Base-by-base conservation (phyloP, 208 protist genomes). In the Zelonia costaricensis region DNA sequence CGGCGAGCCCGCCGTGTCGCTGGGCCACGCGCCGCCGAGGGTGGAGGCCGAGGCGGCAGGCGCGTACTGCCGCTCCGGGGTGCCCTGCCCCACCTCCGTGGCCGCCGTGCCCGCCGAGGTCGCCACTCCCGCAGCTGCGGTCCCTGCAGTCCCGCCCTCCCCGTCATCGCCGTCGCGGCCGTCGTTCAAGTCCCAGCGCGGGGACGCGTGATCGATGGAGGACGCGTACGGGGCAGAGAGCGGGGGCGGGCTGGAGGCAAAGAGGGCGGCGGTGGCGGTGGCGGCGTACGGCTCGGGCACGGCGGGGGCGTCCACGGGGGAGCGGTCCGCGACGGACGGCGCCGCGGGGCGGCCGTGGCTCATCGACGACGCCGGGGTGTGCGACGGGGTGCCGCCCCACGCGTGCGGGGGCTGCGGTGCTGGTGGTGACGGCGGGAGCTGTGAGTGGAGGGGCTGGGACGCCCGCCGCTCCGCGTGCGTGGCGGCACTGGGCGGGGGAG, bases 31-130 rank as follows among this genome's bases (percentile, higher is more conserved):
- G 1, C 45, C 53, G n/a, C 51, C 53, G 3, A 58, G 51, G 10
- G 62, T 66, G 16, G 62, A 76, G 7, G 48, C 42, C 18, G 70
- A 67, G 18, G 39, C 22, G 1, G 54, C 61, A 0, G 57, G 56
- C 38, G 53, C 56, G 51, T 44, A 59, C 45, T 52, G 20, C 6
- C 62, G 62, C 44, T 76, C 70, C 15, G 70, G 70, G 4, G 70
- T 66, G 22, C 38, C 42, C 15, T 40, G 23, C 10, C 6, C 40
- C 8, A 27, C 25, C 16, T 61, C 40, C n/a, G 40, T 27, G 4
- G 16, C 55, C 5, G 18, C n/a, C 6, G 36, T 30, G 4, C 44
- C 20, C 13, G 22, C 23, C n/a, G 10, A 4, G 20, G 13, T 0
- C 9, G 30, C 25, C 38, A 25, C 10, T 20, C 20, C 1, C 16